Base-by-base conservation (phyloP, 768 basidiomycete genomes). In the Leccinum ochraceum region DNA sequence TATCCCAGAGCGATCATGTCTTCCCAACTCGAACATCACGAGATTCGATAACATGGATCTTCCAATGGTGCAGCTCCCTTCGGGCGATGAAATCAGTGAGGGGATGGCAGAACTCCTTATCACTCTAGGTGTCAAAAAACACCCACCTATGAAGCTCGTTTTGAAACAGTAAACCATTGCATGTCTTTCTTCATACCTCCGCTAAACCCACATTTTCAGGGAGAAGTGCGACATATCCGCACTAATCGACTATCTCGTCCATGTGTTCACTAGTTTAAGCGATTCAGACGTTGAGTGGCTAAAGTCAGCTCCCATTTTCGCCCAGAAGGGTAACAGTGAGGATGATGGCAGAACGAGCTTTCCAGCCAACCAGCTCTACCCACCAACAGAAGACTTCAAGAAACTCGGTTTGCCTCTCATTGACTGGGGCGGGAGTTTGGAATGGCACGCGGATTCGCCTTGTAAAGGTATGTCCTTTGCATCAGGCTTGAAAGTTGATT, bases 201-300 rank as follows among this genome's bases (percentile, higher is more conserved):
- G 24, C 56, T 9, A 50, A 34, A 28, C 44, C n/a, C 5, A 20
- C 2, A 20, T 20, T 46, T 5, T 6, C 44, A 46, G 44, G n/a
- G 60, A 51, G 26, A 22, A 34, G 6, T 60, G 55, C 55, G 17
- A 37, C 3, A 36, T 17, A 14, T 44, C 42, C 7, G 8, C 46
- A 20, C 39, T 60, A 8, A 34, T 60, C 3, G 51, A 53, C 50
- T 52, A 60, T 57, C 54, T 60, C 22, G 60, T 57, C 13, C 55
- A 3, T 28, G 7, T 5, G 13, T 17, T 8, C 11, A 1, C 13
- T 17, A 44, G 24, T 13, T 5, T 53, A 4, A 57, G 20, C 3
- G 16, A 36, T 0, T n/a, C 28, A 9, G 55, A 57, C 6, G 22
- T 60, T 22, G 11, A 34, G 3, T 11, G 4, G 9, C 49, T 57